Evolutionary conservation across 2,329 filamentous ascomycete genomes (phyloP), one percentile per base, ranked within the genome.

Genomic region (Graphilbum ipis-grandicollis): DNA sequence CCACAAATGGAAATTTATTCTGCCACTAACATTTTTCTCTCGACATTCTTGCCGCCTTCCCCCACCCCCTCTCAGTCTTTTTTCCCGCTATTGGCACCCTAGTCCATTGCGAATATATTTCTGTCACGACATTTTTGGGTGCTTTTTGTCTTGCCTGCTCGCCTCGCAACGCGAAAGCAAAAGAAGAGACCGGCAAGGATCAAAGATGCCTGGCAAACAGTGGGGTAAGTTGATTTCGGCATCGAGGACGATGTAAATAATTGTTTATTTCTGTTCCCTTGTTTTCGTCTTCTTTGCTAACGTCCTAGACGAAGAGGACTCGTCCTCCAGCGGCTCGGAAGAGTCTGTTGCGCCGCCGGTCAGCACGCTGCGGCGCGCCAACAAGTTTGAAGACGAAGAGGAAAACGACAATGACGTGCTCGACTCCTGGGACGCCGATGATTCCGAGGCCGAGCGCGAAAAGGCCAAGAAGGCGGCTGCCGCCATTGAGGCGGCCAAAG

Each of bases 361-460:
- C 29, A 53, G 53, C 39, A 49, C 52, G 36, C 62, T 65, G 45
- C 61, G 65, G 44, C 59, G 44, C 14, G 31, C 54, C 43, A 59
- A 40, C 45, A 84, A 90, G 63, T 93, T 93, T 52, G 85, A 90
- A 48, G 88, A 96, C 48, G 88, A 96, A 56, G 86, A 93, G 58
- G 79, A 68, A 38, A 76, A 86, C 25, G 76, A 80, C 46, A 66
- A 65, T 48, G 83, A 92, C 59, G 86, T 88, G 69, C 72, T 94
- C 52, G 90, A 98, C 42, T 88, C 83, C 25, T 98, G 90, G 90
- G 86, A 96, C 52, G 88, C 82, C 48, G 90, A 96, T 53, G 90
- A 98, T 62, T 93, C 85, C 43, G 90, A 98, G 51, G 88, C 77
- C 49, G 90, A 98, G 65, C 81, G 85, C 50, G 86, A 94, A 60